phyloP scores from a whole-genome alignment of 176 grass and related monocot genomes.

The Zoysia pacifica region DNA sequence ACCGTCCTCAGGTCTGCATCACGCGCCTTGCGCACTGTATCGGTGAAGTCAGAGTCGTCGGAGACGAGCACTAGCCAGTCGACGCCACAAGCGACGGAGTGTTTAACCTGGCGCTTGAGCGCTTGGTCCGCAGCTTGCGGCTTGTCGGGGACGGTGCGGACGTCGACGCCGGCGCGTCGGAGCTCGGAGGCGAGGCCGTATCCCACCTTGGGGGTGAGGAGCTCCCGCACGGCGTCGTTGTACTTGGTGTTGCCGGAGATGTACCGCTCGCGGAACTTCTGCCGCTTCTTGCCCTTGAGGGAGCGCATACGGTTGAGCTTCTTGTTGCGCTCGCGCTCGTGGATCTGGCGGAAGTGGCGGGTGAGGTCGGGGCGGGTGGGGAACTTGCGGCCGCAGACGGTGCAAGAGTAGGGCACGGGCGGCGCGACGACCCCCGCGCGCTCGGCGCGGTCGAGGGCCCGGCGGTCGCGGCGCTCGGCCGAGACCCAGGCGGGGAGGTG shows the following conservation, averaged over 20 bases:
- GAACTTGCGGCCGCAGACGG: conserved; percentile 86
- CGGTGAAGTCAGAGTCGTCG: conserved; percentile 82
- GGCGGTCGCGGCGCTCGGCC: conserved; percentile 67
- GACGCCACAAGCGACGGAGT: conserved; percentile 68
- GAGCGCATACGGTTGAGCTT: conserved; percentile 77
- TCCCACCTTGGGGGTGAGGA: conserved; percentile 72
- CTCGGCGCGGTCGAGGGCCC: conserved; percentile 66
- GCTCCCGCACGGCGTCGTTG: conserved; percentile 70
- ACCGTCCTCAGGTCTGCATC: conserved; percentile 69
- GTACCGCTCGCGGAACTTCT: conserved; percentile 75
- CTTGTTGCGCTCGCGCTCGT: conserved; percentile 93
- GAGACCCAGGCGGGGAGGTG: conserved; percentile 76
- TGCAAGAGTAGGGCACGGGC: conserved; percentile 64
- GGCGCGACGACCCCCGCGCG: conserved; percentile 52
- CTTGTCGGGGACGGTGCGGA: conserved; percentile 77
- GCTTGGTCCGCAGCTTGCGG: conserved; percentile 90
- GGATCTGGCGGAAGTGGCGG: conserved; percentile 93
- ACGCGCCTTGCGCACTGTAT: conserved; percentile 67
- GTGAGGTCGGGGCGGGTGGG: conserved; percentile 77
- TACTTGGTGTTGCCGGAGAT: conserved; percentile 83
- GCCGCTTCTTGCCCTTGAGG: conserved; percentile 96
- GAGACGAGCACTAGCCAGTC: conserved; percentile 87
- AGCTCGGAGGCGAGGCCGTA: conserved; percentile 86
- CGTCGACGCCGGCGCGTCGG: conserved; percentile 76
- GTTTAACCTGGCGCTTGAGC: conserved; percentile 77